phyloP scores from a whole-genome alignment of 345 rosid genomes.

The Heritiera littoralis region DNA sequence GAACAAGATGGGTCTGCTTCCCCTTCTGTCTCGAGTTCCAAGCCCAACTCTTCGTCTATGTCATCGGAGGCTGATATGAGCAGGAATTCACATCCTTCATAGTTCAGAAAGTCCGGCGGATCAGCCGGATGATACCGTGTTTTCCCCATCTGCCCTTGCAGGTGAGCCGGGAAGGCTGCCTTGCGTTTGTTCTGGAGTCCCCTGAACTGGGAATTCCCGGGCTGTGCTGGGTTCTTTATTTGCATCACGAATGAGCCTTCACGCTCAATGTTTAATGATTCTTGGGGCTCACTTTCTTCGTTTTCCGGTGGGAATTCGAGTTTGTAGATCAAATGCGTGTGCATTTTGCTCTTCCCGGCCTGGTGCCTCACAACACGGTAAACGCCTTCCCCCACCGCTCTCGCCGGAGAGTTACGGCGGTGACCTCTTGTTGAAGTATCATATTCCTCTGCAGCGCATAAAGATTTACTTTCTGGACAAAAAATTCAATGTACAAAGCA shows the following conservation, averaged over 20 bases:
- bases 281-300: constrained; percentile 55
- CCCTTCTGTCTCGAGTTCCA: constrained; percentile 52
- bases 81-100: constrained; percentile 77
- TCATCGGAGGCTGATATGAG: constrained; percentile 71
- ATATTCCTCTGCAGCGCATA: constrained; percentile 52
- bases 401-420: constrained; percentile 46
- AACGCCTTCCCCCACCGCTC: constrained; percentile 75
- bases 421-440: constrained; percentile 65
- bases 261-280: constrained; percentile 58
- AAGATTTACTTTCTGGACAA: not conserved
- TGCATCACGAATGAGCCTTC: constrained; percentile 74
- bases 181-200: constrained; percentile 63
- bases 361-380: constrained; percentile 70
- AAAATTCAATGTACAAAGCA: not conserved
- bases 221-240: constrained; percentile 62
- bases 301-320: constrained; percentile 56
- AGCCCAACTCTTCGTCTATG: constrained; percentile 59
- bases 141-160: constrained; percentile 59
- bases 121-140: constrained; percentile 51
- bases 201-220: constrained; percentile 35
- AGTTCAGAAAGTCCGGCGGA: constrained; percentile 68
- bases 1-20: constrained; percentile 48
- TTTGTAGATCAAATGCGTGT: constrained; percentile 73
- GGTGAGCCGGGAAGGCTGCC: constrained; percentile 66
- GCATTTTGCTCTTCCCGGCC: constrained; percentile 40